Conservation (phyloP, 192 early-diverging fungal species). For the Geosiphon pyriformis region DNA sequence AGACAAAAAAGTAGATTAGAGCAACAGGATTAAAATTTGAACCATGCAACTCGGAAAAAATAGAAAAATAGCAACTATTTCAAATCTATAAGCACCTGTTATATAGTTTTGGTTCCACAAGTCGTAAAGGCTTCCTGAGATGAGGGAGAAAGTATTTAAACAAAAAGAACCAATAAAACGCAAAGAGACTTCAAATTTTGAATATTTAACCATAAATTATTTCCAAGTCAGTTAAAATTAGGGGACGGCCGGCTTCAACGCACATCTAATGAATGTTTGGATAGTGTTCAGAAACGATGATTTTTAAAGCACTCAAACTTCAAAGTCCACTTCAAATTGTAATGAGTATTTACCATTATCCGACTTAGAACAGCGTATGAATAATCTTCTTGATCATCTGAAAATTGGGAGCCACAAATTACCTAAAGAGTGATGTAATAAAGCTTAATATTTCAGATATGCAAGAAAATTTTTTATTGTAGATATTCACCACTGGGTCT, state of each 20-base stretch:
- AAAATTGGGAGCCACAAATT: constrained; percentile 24
- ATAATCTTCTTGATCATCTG: constrained; percentile 22
- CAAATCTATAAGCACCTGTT: neutral
- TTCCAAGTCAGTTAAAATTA: constrained; percentile 22
- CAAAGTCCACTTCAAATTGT: neutral
- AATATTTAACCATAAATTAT: constrained; percentile 22
- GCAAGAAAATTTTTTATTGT: neutral
- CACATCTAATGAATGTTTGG: constrained; percentile 14
- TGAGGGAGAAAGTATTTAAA: neutral
- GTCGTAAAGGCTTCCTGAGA: constrained; percentile 23
- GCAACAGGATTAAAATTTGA: neutral
- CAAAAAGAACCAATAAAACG: neutral
- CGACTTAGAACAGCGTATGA: constrained; percentile 21
- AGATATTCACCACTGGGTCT: constrained; percentile 1
- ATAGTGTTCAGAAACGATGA: too few species aligned
- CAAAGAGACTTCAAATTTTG: neutral
- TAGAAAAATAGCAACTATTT: constrained; percentile 1
- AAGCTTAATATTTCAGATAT: neutral
- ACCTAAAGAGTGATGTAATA: neutral
- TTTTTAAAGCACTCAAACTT: neutral
- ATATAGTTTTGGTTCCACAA: constrained; percentile 29
- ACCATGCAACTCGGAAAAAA: neutral
- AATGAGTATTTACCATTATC: constrained; percentile 19
- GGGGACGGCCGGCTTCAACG: constrained; percentile 19
- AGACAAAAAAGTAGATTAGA: constrained; percentile 1